Base-by-base conservation (phyloP, 2,329 filamentous ascomycete genomes). In the Cercospora sp. region DNA sequence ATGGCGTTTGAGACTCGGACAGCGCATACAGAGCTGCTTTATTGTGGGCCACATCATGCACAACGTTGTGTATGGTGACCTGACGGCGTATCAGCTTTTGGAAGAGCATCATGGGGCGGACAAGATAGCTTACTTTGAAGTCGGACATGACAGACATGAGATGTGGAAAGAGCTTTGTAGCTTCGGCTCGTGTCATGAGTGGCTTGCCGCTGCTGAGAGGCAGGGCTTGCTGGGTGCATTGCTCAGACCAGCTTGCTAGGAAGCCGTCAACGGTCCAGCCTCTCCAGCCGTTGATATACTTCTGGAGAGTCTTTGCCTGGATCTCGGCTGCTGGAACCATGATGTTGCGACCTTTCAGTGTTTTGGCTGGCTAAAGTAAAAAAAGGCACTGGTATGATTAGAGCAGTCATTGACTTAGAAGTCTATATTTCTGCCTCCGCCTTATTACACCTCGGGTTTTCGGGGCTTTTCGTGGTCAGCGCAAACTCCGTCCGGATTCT, bases 1-100 rank as follows among this genome's bases (percentile, higher is more conserved):
- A 57, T 28, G 53, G 53, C 13, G 53, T 57, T 3, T 57, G 53
- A 4, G 53, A 28, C 28, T 57, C 53, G 28, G 55, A 62, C 4
- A 61, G 3, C 1, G 63, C 63, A 23, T 65, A 61, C 23, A 65
- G 26, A 12, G 63, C 63, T n/a, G 63, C 63, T 33, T 62, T 65
- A 3, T 51, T 42, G 28, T 65, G 31, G 2, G 53, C 53, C 12
- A 33, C 1, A 9, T 65, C 63, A 8, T 63, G 60, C 31, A 63
- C 60, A 6, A 63, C 39, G n/a, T 63, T 63, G 9, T 9, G 60
- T 20, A 63, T 63, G 9, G 60, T 48, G 23, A 63, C 30, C 60
- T 63, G 39, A n/a, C 1, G n/a, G 4, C 20, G 5, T 28, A 4
- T 28, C 23, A 28, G 6, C 3, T 42, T 7, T 1, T 42, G 36